Base-by-base conservation (phyloP, 768 basidiomycete genomes). In the Hericium coralloides region DNA sequence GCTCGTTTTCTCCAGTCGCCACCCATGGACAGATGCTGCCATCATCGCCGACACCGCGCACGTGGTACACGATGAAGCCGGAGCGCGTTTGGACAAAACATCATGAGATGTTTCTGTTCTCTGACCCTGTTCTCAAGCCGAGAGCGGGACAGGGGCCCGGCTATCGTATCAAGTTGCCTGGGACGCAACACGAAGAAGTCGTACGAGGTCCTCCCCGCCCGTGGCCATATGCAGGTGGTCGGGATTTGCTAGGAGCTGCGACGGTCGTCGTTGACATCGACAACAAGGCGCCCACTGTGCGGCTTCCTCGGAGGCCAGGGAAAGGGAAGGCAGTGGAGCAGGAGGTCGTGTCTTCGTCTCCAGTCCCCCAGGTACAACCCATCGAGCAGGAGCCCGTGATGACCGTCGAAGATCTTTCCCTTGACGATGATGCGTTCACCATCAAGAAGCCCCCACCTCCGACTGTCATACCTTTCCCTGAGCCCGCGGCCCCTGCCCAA, bases 1-100 rank as follows among this genome's bases (percentile, higher is more conserved):
- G 75, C 38, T 55, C 63, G 49, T 59, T 59, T 4, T 57, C 62
- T 8, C 55, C 51, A 36, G 25, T 54, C 9, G 61, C 68, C 37
- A 63, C 74, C 15, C 12, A 63, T 9, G 56, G 67, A 36, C 63
- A 64, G 58, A 36, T 63, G 22, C 62, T 66, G n/a, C 59, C 78
- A 75, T 17, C 81, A 81, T 51, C 75, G 12, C 53, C 57, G 41
- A 23, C 61, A n/a, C 23, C 59, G n/a, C 62, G 57, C 17, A 55
- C 79, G 45, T 88, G 88, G 82, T 90, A 79, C 65, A 70, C 79
- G 8, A 80, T 81, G 79, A 90, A 88, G 67, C 89, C 89, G 9
- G 90, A 92, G 65, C 78, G 78, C 48, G 77, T 83, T 63, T 92
- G 89, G 89, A 92, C 90, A 9, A 91, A 90, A 65, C 87, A 90